Percentiles rank a stretch among this genome's conserved stretches.
Conservation (phyloP, 306 rosid species). For the Heteromeles arbutifolia region DNA sequence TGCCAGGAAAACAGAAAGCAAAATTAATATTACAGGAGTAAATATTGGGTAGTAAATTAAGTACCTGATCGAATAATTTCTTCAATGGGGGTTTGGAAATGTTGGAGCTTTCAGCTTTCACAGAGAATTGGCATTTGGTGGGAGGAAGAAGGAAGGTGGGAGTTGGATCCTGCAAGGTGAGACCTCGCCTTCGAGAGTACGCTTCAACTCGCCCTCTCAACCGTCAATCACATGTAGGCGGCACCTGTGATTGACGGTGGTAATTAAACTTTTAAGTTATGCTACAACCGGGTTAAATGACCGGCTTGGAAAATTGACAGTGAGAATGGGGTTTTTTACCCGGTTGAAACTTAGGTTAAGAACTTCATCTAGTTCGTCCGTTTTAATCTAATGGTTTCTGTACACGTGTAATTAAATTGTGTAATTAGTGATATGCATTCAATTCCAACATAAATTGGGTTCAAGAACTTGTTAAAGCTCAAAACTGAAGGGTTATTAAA, state of each 20-base stretch:
- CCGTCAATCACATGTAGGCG: not conserved
- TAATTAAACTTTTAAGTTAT: too few species aligned
- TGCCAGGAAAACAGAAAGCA: not conserved
- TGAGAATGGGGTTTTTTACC: too few species aligned
- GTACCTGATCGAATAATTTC: not conserved
- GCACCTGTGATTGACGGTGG: too few species aligned
- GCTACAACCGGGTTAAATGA: too few species aligned
- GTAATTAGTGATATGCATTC: too few species aligned
- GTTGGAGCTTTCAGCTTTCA: not conserved
- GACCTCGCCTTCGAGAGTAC: not conserved
- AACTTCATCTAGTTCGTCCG: too few species aligned
- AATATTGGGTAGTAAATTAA: not conserved
- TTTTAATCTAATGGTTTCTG: too few species aligned
- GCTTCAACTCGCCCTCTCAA: not conserved
- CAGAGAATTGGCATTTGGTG: not conserved
- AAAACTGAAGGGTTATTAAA: too few species aligned
- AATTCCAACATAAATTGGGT: not conserved
- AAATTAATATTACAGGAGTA: not conserved
- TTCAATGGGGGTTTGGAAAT: not conserved
- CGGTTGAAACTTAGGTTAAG: too few species aligned
- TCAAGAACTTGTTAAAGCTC: too few species aligned
- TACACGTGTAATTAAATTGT: too few species aligned
- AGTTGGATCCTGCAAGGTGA: not conserved
- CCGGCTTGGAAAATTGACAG: too few species aligned
- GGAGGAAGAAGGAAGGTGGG: not conserved